A percentile compares a stretch with the other conserved stretches of the same genome.
These are phyloP conservation scores for Hemileccinum rubropunctum DNA, from an alignment of 768 basidiomycete species.

Conservation along the genomic window DNA sequence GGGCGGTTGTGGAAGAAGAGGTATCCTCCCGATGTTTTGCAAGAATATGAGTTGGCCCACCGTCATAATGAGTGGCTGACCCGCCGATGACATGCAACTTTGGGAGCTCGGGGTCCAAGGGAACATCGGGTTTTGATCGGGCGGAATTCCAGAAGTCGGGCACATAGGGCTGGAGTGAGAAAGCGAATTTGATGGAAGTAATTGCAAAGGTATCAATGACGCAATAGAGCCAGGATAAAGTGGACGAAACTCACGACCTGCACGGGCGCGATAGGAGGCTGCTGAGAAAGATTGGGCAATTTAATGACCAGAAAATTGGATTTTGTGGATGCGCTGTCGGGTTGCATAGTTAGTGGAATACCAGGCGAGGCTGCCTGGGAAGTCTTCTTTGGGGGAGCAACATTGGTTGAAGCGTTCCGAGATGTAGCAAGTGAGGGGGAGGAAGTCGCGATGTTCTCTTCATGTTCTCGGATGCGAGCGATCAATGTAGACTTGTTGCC, in stretches of 20 bases:
- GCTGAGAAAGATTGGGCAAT: constrained; percentile 54
- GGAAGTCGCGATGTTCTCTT: constrained; percentile 31
- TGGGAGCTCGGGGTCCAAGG: constrained; percentile 31
- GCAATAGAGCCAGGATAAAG: not conserved
- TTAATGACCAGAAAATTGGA: constrained; percentile 45
- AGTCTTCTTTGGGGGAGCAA: constrained; percentile 10
- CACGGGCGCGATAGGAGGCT: constrained; percentile 40
- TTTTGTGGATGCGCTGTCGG: constrained; percentile 11
- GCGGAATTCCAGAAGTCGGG: constrained; percentile 60
- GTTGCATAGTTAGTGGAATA: constrained; percentile 38
- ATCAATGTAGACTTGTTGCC: constrained; percentile 60
- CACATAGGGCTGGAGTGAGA: constrained; percentile 47
- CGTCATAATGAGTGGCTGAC: constrained; percentile 44
- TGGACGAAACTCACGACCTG: constrained; percentile 52
- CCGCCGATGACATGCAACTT: constrained; percentile 53
- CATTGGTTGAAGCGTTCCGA: too few relatives aligned
- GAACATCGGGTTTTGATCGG: constrained; percentile 31
- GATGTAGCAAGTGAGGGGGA: constrained; percentile 14
- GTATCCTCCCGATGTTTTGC: constrained; percentile 20
- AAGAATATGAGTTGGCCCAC: constrained; percentile 45
- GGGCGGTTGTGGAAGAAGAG: too few relatives aligned
- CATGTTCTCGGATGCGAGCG: constrained; percentile 51
- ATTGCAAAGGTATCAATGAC: constrained; percentile 6
- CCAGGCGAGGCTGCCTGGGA: constrained; percentile 38
- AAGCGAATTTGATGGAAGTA: not conserved